These are phyloP conservation scores for Paxillus rubicundulus DNA, from an alignment of 768 basidiomycete species.

Conservation along the genomic window DNA sequence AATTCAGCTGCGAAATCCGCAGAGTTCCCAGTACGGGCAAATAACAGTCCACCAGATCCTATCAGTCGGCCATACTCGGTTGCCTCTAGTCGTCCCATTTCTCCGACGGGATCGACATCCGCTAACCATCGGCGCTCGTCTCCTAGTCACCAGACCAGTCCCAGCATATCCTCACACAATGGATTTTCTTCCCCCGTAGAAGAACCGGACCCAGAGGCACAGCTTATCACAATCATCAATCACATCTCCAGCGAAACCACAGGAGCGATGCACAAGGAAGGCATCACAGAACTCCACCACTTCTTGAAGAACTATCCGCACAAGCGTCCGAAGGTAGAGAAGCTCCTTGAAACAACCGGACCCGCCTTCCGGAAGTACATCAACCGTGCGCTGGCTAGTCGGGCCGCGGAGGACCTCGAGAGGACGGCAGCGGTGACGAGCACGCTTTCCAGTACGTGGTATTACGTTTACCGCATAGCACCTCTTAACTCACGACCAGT, in stretches of 20 bases:
- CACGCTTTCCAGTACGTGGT: conserved; percentile 69
- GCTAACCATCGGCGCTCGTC: conserved; percentile 52
- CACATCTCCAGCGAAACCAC: conserved; percentile 89
- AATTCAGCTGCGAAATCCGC: conserved; percentile 60
- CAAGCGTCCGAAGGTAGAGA: conserved; percentile 78
- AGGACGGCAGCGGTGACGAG: conserved; percentile 78
- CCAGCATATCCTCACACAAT: conserved; percentile 62
- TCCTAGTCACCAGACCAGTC: conserved; percentile 65
- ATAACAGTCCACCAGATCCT: conserved; percentile 35
- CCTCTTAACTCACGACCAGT: conserved; percentile 7
- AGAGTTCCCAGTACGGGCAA: conserved; percentile 23
- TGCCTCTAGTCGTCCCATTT: conserved; percentile 66
- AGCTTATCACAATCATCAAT: conserved; percentile 76
- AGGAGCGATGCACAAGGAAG: conserved; percentile 87
- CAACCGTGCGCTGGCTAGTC: conserved; percentile 79
- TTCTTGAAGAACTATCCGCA: conserved; percentile 91
- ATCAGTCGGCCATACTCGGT: conserved; percentile 51
- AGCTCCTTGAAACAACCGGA: conserved; percentile 85
- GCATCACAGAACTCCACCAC: conserved; percentile 90
- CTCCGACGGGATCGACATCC: conserved; percentile 65
- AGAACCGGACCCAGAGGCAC: conserved; percentile 86
- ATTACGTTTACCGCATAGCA: background rate
- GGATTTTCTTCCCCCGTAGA: conserved; percentile 54
- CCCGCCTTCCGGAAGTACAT: conserved; percentile 91
- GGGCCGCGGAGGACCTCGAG: conserved; percentile 86